Conservation (phyloP, 2,329 filamentous ascomycete species). For the Curvularia sp. region DNA sequence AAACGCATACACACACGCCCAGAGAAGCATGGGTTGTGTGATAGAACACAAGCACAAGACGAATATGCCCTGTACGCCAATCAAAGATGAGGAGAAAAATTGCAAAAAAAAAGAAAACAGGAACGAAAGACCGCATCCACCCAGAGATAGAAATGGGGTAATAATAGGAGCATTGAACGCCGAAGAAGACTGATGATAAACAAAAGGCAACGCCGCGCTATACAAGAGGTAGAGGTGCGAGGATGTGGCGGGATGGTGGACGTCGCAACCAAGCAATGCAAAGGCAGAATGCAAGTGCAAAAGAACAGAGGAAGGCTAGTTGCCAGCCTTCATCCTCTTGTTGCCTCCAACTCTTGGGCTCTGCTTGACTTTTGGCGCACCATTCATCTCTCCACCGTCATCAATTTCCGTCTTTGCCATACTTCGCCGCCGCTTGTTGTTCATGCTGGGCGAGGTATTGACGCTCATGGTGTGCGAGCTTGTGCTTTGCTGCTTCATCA, state of each 20-base stretch:
- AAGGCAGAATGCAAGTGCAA: neutral
- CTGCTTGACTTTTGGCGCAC: slow-evolving; percentile 59
- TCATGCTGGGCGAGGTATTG: slow-evolving; percentile 69
- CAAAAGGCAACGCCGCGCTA: slow-evolving; percentile 39
- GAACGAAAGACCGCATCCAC: slow-evolving; percentile 3
- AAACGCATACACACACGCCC: neutral
- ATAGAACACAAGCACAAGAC: slow-evolving; percentile 1
- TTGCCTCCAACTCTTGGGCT: slow-evolving; percentile 55
- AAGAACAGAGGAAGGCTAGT: slow-evolving; percentile 17
- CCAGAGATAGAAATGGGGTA: slow-evolving; percentile 14
- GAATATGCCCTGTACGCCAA: slow-evolving; percentile 7
- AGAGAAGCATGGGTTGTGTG: neutral
- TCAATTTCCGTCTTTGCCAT: slow-evolving; percentile 67
- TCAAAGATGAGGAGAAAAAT: slow-evolving; percentile 9
- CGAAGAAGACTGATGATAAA: slow-evolving; percentile 11
- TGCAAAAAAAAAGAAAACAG: slow-evolving; percentile 2
- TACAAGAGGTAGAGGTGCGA: slow-evolving; percentile 28
- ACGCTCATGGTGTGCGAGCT: slow-evolving; percentile 63
- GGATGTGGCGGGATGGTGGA: slow-evolving; percentile 11
- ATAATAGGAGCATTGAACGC: slow-evolving; percentile 17
- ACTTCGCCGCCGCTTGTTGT: slow-evolving; percentile 66
- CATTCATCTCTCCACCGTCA: slow-evolving; percentile 54
- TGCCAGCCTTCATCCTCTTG: slow-evolving; percentile 47
- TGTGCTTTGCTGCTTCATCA: slow-evolving; percentile 65
- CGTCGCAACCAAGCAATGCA: slow-evolving; percentile 12